Evolutionary conservation across 495 filamentous ascomycete species (phyloP), one percentile per base, ranked within the genome.

Genomic region (Hypoxylon trugodes): DNA sequence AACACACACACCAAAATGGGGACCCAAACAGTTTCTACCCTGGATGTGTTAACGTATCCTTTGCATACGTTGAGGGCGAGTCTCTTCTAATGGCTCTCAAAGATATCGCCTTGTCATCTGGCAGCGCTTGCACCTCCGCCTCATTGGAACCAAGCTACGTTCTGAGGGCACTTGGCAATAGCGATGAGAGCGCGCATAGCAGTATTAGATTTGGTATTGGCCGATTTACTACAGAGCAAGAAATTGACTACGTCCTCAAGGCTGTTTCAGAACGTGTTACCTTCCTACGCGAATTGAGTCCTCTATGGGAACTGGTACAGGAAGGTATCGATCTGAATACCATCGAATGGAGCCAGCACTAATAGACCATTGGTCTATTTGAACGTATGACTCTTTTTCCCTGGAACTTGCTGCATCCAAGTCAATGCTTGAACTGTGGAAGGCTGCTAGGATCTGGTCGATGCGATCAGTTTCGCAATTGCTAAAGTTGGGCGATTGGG

Each of bases 261-360:
- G 95, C 95, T 1, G 95, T 98, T 13, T 84, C 81, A 72, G 91
- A 93, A 65, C 85, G 95, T 37, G 95, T 98, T 30, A 86, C 84
- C 12, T 97, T 98, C 81, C 82, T 98, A 69, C 84, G 95, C 66
- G 95, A 98, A 81, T 81, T 99, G 72, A 97, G 92, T 74, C 95
- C 95, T 48, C 77, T 99, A 64, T 99, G 95, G 95, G 95, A 99
- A 78, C 76, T 99, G 59, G 95, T 99, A 9, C 96, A 99, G 77
- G 96, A 98, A 76, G 95, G 95, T 2, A 83, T 98, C 64, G 95
- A 95, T 64, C 77, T 99, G 72, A 92, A 94, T 75, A 96, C 90
- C 48, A 99, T 99, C 72, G 88, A 99, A 78, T 99, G 95, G 95
- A 95, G 89, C 66, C 92, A 96, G 78, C 96, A 97, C 74, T 97